Evolutionary conservation across 2,329 filamentous ascomycete genomes (phyloP).

Genomic region (Colletotrichum tamarilloi): DNA sequence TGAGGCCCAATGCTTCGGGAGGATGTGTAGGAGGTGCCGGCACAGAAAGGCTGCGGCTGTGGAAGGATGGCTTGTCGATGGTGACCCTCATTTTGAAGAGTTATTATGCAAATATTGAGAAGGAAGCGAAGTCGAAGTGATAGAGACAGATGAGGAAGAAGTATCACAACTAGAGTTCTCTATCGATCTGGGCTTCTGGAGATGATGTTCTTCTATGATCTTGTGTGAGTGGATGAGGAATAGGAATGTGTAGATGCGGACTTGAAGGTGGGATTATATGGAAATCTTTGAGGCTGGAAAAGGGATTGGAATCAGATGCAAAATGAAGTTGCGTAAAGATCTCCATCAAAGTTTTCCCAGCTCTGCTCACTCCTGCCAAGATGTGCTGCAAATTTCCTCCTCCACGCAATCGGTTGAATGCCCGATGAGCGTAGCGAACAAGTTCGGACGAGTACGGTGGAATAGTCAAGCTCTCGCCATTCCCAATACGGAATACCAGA

Average conservation of each 20-base stretch:
- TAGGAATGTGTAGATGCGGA: not conserved
- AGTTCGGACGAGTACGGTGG: too few species aligned
- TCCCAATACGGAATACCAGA: too few species aligned
- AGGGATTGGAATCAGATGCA: not conserved
- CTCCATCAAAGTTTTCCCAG: not conserved
- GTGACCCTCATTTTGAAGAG: not conserved
- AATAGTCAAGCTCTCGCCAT: too few species aligned
- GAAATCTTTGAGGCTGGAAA: too few species aligned
- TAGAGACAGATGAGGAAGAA: not conserved
- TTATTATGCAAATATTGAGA: too few species aligned
- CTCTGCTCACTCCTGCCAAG: not conserved
- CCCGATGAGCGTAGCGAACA: too few species aligned
- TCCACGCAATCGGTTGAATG: too few species aligned
- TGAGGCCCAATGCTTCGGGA: not conserved
- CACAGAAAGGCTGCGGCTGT: conserved; percentile 9
- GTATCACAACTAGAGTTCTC: not conserved
- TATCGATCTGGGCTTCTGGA: too few species aligned
- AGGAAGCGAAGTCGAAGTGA: not conserved
- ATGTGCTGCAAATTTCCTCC: too few species aligned
- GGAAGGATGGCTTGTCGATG: not conserved
- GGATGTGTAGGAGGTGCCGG: not conserved
- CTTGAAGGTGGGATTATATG: not conserved
- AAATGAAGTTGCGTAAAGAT: not conserved
- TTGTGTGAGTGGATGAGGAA: not conserved
- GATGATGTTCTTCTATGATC: not conserved